phyloP scores from a whole-genome alignment of 163 green algal genomes.

The Scenedesmus sp. region DNA sequence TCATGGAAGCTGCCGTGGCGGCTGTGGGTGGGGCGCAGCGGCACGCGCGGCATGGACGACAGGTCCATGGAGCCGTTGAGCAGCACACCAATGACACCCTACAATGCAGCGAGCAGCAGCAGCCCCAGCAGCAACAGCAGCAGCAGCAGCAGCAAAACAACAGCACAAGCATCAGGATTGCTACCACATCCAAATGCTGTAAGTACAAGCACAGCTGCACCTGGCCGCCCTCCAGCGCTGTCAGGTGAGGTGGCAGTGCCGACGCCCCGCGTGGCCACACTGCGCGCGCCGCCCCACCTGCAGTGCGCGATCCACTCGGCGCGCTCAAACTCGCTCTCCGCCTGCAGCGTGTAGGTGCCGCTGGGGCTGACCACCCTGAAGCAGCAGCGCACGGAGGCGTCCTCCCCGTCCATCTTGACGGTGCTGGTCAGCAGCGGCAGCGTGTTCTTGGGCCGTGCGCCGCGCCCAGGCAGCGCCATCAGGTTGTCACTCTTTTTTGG shows the following conservation, averaged over 20 bases:
- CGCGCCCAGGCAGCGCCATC: slow-evolving; percentile 38
- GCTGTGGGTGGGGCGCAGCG: slow-evolving; percentile 65
- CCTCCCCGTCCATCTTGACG: slow-evolving; percentile 82
- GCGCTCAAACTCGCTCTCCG: slow-evolving; percentile 80
- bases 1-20: slow-evolving; percentile 46
- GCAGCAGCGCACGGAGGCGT: slow-evolving; percentile 62
- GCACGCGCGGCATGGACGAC: slow-evolving; percentile 50
- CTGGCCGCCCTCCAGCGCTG: too few species aligned
- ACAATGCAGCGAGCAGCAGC: slow-evolving; percentile 16
- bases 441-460: slow-evolving; percentile 68
- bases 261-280: too few species aligned
- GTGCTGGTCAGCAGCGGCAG: slow-evolving; percentile 84
- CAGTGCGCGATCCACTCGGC: slow-evolving; percentile 82
- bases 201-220: too few species aligned
- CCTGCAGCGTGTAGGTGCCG: slow-evolving; percentile 78
- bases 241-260: too few species aligned
- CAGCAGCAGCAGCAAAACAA: neutral
- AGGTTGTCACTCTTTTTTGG: slow-evolving; percentile 46
- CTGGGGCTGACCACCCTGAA: slow-evolving; percentile 79
- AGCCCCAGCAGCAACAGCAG: neutral
- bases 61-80: slow-evolving; percentile 62
- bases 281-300: slow-evolving; percentile 57
- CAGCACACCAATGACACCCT: slow-evolving; percentile 72
- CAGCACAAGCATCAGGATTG: neutral
- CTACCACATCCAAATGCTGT: neutral